Percentiles rank a stretch among this genome's conserved stretches.
These are phyloP conservation scores for Scolecobasidium constrictum DNA, from an alignment of 2,329 filamentous ascomycete species.

Conservation along the genomic window DNA sequence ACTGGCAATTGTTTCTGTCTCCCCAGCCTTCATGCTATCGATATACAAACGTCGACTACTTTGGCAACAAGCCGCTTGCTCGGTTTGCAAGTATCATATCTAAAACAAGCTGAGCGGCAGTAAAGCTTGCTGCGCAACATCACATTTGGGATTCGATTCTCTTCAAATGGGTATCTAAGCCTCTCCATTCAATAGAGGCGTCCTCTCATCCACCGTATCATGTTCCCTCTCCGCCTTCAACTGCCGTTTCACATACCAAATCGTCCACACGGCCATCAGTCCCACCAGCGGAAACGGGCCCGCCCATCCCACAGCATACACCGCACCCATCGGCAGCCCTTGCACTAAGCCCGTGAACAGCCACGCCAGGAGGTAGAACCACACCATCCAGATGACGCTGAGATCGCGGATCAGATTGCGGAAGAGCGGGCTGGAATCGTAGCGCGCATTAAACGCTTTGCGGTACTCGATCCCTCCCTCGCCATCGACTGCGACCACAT, in stretches of 20 bases:
- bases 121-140: too few species aligned
- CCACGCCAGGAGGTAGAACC: slow-evolving; percentile 1
- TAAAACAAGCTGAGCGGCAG: too few species aligned
- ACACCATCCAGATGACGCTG: slow-evolving; percentile 42
- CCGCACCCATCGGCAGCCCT: slow-evolving; percentile 1
- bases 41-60: too few species aligned
- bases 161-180: too few species aligned
- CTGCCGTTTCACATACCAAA: slow-evolving; percentile 1
- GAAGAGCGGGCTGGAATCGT: slow-evolving; percentile 43
- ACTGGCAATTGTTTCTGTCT: too few species aligned
- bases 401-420: slow-evolving; percentile 42
- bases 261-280: slow-evolving; percentile 8
- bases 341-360: background rate
- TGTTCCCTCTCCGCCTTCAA: slow-evolving; percentile 5
- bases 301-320: slow-evolving; percentile 10
- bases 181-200: background rate
- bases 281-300: slow-evolving; percentile 8
- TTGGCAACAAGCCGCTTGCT: too few species aligned
- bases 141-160: too few species aligned
- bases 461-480: slow-evolving; percentile 45
- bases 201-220: slow-evolving; percentile 1
- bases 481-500: slow-evolving; percentile 57
- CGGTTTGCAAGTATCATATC: too few species aligned
- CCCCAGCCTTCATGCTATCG: too few species aligned
- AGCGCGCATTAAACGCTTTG: slow-evolving; percentile 39